These are phyloP conservation scores for Hypoxylon rickii DNA, from an alignment of 495 filamentous ascomycete species.

Conservation along the genomic window DNA sequence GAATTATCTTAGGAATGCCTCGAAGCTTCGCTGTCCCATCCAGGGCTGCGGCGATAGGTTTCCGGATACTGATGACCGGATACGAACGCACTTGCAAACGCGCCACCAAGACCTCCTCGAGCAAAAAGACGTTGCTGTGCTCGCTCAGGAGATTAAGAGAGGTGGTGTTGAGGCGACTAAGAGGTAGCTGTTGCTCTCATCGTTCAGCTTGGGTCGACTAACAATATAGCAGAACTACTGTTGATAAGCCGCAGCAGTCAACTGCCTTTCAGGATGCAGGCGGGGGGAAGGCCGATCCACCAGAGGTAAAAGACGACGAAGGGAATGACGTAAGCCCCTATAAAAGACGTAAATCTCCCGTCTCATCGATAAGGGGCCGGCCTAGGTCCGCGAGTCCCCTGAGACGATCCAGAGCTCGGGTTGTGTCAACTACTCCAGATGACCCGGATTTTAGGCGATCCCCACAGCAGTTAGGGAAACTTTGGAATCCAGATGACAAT, in stretches of 20 bases:
- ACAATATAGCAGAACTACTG: constrained; percentile 11
- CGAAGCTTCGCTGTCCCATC: constrained; percentile 24
- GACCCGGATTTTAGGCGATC: constrained; percentile 41
- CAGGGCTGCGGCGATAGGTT: constrained; percentile 17
- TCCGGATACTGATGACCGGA: constrained; percentile 26
- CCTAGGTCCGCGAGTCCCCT: constrained; percentile 25
- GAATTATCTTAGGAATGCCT: constrained; percentile 28
- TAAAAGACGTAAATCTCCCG: constrained; percentile 35
- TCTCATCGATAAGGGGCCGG: constrained; percentile 7
- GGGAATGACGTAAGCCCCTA: constrained; percentile 15
- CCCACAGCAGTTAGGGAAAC: constrained; percentile 36
- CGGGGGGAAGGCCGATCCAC: constrained; percentile 4
- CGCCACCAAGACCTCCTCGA: constrained; percentile 23
- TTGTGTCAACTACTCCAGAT: constrained; percentile 13
- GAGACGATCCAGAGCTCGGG: constrained; percentile 33
- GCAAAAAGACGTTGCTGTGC: constrained; percentile 14
- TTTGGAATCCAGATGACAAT: constrained; percentile 44
- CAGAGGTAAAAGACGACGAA: constrained; percentile 3
- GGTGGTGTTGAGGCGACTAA: constrained; percentile 1
- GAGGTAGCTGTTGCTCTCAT: constrained; percentile 15
- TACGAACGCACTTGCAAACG: constrained; percentile 25
- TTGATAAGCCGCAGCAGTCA: constrained; percentile 1
- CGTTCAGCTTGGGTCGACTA: constrained; percentile 2
- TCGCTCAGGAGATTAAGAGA: constrained; percentile 31
- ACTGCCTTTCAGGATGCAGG: constrained; percentile 12